A percentile compares a stretch with the other conserved stretches of the same genome.
These are phyloP conservation scores for Ceratobasidium sp. DNA, from an alignment of 1,284 basidiomycete species.

Conservation along the genomic window DNA sequence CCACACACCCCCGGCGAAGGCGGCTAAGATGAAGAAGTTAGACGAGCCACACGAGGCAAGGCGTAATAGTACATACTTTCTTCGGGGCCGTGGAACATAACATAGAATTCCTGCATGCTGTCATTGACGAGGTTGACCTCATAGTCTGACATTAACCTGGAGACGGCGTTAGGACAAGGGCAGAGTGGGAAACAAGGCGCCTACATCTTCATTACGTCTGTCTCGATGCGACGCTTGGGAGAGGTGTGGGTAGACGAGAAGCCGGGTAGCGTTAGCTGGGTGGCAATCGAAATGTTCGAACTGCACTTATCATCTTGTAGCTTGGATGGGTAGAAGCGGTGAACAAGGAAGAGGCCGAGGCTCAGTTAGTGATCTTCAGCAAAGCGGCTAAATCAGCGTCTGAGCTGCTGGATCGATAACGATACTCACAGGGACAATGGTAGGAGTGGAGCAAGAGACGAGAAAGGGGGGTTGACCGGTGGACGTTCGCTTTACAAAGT, in stretches of 20 bases:
- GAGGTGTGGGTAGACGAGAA: constrained; percentile 64
- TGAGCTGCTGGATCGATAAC: constrained; percentile 27
- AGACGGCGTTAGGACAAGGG: constrained; percentile 26
- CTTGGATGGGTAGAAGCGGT: constrained; percentile 32
- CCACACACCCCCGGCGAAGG: constrained; percentile 96
- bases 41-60: constrained; percentile 30
- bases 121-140: constrained; percentile 98
- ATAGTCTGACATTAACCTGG: constrained; percentile 96
- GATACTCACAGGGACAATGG: constrained; percentile 26
- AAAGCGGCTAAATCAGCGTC: constrained; percentile 43
- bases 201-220: constrained; percentile 99
- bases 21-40: constrained; percentile 69
- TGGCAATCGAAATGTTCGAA: constrained; percentile 7
- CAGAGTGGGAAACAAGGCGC: constrained; percentile 53
- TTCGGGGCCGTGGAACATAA: constrained; percentile 91
- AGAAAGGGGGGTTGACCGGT: constrained; percentile 17
- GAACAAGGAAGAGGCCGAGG: constrained; percentile 44
- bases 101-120: constrained; percentile 99
- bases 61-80: constrained; percentile 83
- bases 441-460: constrained; percentile 12
- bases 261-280: constrained; percentile 41
- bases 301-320: constrained; percentile 45
- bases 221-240: constrained; percentile 95
- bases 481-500: constrained; percentile 20
- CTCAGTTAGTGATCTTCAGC: constrained; percentile 46